Evolutionary conservation across 805 yeast species (phyloP).

Genomic region (Yarrowia deformans): DNA sequence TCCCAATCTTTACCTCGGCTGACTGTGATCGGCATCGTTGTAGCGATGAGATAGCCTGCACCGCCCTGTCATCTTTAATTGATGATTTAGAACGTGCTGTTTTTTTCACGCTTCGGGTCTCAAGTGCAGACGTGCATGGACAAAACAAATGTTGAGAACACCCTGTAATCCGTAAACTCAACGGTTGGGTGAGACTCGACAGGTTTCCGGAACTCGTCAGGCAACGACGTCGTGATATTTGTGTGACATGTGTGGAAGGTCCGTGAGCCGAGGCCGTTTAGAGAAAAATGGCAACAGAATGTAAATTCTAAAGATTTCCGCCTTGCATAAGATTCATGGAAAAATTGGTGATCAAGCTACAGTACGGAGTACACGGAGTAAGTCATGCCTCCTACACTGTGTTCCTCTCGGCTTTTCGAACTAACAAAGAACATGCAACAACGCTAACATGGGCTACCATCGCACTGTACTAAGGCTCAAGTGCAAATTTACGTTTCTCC

Average conservation of each 20-base stretch:
- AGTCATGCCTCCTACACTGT: too few relatives aligned
- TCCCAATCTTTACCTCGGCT: slow-evolving; percentile 17
- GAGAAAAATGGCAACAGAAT: background rate
- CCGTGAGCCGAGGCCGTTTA: background rate
- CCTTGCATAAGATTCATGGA: background rate
- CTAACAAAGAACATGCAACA: background rate
- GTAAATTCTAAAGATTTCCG: background rate
- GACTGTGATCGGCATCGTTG: slow-evolving; percentile 12
- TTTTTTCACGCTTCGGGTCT: slow-evolving; percentile 8
- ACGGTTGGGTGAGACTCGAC: slow-evolving; percentile 23
- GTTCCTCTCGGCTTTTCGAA: background rate
- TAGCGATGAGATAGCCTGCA: slow-evolving; percentile 11
- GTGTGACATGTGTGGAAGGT: too few relatives aligned
- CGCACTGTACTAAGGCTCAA: background rate
- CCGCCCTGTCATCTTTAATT: background rate
- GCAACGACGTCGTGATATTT: background rate
- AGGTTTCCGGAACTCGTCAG: background rate
- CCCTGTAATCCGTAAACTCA: slow-evolving; percentile 25
- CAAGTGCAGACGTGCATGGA: slow-evolving; percentile 10
- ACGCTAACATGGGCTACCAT: background rate
- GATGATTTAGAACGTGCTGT: too few relatives aligned
- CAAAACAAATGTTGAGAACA: slow-evolving; percentile 7
- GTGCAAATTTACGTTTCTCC: background rate
- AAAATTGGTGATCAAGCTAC: background rate
- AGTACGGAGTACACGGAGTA: too few relatives aligned